phyloP scores from a whole-genome alignment of 768 basidiomycete species.

The Termitomyces sp. region DNA sequence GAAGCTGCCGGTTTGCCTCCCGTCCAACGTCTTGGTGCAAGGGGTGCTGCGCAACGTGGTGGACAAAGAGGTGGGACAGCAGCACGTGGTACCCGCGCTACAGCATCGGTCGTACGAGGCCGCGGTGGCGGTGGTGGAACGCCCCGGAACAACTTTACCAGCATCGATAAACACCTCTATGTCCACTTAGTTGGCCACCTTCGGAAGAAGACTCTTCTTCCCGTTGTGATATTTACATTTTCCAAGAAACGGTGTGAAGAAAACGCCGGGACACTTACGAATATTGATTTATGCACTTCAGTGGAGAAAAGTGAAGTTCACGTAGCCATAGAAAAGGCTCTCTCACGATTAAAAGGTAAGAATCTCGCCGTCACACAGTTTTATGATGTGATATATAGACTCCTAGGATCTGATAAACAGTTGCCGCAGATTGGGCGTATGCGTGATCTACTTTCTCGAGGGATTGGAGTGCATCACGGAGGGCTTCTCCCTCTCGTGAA shows the following conservation, averaged over 20 bases:
- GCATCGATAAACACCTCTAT: constrained; percentile 85
- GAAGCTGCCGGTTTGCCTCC: constrained; percentile 91
- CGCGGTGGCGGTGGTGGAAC: constrained; percentile 33
- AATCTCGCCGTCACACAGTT: neutral
- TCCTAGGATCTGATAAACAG: constrained; percentile 79
- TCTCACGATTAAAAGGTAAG: constrained; percentile 80
- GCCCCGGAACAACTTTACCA: constrained; percentile 56
- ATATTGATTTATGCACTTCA: constrained; percentile 81
- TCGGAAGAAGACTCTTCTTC: constrained; percentile 80
- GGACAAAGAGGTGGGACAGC: constrained; percentile 46
- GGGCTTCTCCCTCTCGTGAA: constrained; percentile 95
- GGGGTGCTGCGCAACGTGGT: constrained; percentile 58
- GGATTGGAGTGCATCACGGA: constrained; percentile 97
- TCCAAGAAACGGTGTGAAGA: constrained; percentile 98
- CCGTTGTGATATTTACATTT: constrained; percentile 95
- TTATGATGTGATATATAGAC: constrained; percentile 6
- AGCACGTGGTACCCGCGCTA: constrained; percentile 35
- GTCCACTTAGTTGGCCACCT: constrained; percentile 86
- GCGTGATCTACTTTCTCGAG: constrained; percentile 82
- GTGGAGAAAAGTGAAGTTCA: constrained; percentile 98
- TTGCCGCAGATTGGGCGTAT: constrained; percentile 91
- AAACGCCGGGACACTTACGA: constrained; percentile 84
- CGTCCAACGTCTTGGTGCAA: constrained; percentile 77
- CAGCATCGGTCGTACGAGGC: constrained; percentile 23
- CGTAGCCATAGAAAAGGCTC: constrained; percentile 86